These are phyloP conservation scores for Penicillium simplicissimum DNA, from an alignment of 495 filamentous ascomycete genomes.

Conservation along the genomic window DNA sequence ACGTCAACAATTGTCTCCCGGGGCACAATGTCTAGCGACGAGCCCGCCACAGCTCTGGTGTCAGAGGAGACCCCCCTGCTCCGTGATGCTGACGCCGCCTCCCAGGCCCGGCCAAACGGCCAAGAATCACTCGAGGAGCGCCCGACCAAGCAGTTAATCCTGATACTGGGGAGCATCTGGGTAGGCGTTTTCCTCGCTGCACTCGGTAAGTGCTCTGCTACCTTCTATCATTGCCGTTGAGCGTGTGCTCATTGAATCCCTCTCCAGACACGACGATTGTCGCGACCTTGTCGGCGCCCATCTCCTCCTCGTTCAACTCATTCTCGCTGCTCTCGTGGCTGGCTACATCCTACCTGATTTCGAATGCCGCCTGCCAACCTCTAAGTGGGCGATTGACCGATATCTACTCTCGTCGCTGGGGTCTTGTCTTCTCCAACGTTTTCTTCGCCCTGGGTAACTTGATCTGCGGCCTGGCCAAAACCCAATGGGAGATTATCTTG, in stretches of 20 bases:
- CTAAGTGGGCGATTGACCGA: slow-evolving; percentile 84
- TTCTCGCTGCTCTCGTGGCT: slow-evolving; percentile 88
- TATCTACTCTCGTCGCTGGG: slow-evolving; percentile 78
- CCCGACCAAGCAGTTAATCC: slow-evolving; percentile 43
- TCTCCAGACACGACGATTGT: slow-evolving; percentile 73
- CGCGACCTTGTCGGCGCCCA: slow-evolving; percentile 81
- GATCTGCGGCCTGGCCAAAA: slow-evolving; percentile 77
- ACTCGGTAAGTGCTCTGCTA: slow-evolving; percentile 45
- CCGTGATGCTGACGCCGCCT: slow-evolving; percentile 24
- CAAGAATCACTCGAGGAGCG: slow-evolving; percentile 39
- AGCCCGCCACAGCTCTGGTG: slow-evolving; percentile 17
- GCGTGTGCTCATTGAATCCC: slow-evolving; percentile 8
- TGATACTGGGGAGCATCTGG: slow-evolving; percentile 58
- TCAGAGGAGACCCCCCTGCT: slow-evolving; percentile 48
- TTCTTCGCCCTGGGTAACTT: slow-evolving; percentile 82
- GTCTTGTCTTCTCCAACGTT: slow-evolving; percentile 74
- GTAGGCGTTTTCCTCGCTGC: slow-evolving; percentile 83
- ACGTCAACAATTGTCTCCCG: not conserved
- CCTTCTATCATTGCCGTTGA: not conserved
- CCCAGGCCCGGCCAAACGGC: slow-evolving; percentile 15
- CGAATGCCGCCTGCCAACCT: slow-evolving; percentile 86
- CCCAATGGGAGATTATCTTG: slow-evolving; percentile 70
- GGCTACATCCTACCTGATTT: slow-evolving; percentile 84
- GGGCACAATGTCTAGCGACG: slow-evolving; percentile 24
- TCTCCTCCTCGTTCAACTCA: slow-evolving; percentile 81